Percentiles rank a stretch among this genome's conserved stretches.
Conservation (phyloP, 805 yeast species). For the Lachancea nothofagi region DNA sequence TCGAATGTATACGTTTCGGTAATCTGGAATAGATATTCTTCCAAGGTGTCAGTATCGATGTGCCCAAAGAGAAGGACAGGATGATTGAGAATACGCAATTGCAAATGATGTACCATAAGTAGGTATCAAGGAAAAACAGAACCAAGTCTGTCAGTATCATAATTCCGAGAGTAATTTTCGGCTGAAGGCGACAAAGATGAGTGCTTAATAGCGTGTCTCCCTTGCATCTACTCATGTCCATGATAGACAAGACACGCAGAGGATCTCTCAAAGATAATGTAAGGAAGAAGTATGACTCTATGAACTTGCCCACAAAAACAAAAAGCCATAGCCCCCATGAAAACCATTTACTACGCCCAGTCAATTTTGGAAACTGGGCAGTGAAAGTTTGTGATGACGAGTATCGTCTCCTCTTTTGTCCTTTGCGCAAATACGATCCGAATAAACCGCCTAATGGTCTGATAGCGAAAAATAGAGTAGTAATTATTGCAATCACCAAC, state of each 20-base stretch:
- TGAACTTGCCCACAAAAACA: conserved; percentile 60
- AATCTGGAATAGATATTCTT: conserved; percentile 68
- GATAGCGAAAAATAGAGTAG: conserved; percentile 52
- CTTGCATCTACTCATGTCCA: conserved; percentile 50
- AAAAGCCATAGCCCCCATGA: conserved; percentile 67
- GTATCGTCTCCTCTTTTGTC: conserved; percentile 36
- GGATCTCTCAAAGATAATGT: conserved; percentile 72
- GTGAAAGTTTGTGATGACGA: conserved; percentile 56
- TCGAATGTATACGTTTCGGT: conserved; percentile 71
- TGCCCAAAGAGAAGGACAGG: conserved; percentile 66
- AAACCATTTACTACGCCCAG: conserved; percentile 50
- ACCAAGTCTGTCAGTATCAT: conserved; percentile 58
- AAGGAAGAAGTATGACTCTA: conserved; percentile 74
- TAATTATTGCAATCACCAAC: conserved; percentile 47
- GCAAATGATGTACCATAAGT: conserved; percentile 81
- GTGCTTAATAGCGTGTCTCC: conserved; percentile 57
- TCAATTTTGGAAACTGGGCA: conserved; percentile 48
- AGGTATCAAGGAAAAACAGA: conserved; percentile 73
- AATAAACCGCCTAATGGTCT: conserved; percentile 58
- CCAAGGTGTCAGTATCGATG: conserved; percentile 88
- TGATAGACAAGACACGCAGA: conserved; percentile 55
- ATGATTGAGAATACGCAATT: conserved; percentile 68
- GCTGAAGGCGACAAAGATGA: conserved; percentile 49
- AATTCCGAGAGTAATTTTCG: conserved; percentile 48
- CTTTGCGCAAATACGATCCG: conserved; percentile 36